Evolutionary conservation across 768 basidiomycete genomes (phyloP), one percentile per base, ranked within the genome.

Genomic region (Boletus subcaerulescens): DNA sequence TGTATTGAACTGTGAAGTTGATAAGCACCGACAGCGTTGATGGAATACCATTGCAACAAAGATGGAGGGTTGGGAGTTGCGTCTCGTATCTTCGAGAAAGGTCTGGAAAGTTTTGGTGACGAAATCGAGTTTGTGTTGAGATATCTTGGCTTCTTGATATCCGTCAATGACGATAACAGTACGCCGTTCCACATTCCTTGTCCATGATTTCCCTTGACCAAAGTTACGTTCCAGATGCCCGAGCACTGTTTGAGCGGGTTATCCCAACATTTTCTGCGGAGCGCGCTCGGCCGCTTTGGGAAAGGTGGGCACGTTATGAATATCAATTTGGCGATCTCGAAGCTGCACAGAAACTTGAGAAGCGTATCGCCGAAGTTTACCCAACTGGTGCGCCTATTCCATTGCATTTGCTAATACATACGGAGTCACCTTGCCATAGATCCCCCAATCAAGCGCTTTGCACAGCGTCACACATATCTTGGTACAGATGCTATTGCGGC

Each of bases 111-210:
- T 14, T 97, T 91, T 67, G 82, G 83, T 3, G 85, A 89, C 20
- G 89, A 96, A 57, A 80, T 87, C 39, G 89, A 93, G 47, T 98
- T 85, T 61, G 91, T 96, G 10, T 74, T 92, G 56, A 83, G 89
- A 50, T 97, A 97, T 73, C 84, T 99, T 26, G 86, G 87, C 8
- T 99, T 96, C 80, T 75, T 98, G 62, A 89, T 98, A 61, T 89
- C 87, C 26, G 82, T 97, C 74, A 98, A 98, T 63, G 96, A 98
- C 70, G 89, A 93, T 60, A 92, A 87, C 65, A 99, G 96, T 97
- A 67, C 61, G 91, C 77, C 39, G 50, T 35, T 26, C 48, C 26
- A 4, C 17, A 18, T 12, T 41, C 7, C 24, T 18, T 15, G 31
- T 40, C 47, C 39, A 29, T 46, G 47, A n/a, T 51, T 50, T 18